A percentile compares a stretch with the other conserved stretches of the same genome.
Evolutionary conservation across 208 protist species (phyloP).

Genomic region (Leishmania aethiopica): DNA sequence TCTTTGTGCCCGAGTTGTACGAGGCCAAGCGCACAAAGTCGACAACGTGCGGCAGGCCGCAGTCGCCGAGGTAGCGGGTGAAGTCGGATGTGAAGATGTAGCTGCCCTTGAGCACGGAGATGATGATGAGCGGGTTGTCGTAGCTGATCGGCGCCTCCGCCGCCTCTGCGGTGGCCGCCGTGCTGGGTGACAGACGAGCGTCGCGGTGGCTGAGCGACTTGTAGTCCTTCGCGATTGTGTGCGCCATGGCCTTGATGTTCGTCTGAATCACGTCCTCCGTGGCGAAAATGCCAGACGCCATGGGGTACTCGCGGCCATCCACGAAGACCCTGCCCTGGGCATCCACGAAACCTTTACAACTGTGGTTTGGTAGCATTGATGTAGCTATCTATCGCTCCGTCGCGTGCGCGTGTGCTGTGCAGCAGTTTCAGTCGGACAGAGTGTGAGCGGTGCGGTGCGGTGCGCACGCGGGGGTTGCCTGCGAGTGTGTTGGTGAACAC

Average conservation of each 20-base stretch:
- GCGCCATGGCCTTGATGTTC: slow-evolving; percentile 53
- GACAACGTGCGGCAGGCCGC: slow-evolving; percentile 69
- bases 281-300: slow-evolving; percentile 71
- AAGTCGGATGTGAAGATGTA: slow-evolving; percentile 93
- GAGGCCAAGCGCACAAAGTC: slow-evolving; percentile 87
- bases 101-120: slow-evolving; percentile 91
- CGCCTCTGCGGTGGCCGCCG: not conserved
- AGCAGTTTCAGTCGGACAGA: not conserved
- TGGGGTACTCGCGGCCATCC: slow-evolving; percentile 78
- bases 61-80: slow-evolving; percentile 77
- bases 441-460: not conserved
- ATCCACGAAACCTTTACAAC: slow-evolving; percentile 34
- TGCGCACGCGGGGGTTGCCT: not conserved
- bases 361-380: slow-evolving; percentile 26
- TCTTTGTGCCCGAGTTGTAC: slow-evolving; percentile 73
- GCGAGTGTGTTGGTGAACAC: not conserved
- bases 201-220: slow-evolving; percentile 52
- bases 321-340: slow-evolving; percentile 63
- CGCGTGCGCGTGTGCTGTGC: not conserved
- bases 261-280: slow-evolving; percentile 74
- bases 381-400: not conserved
- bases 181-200: slow-evolving; percentile 17
- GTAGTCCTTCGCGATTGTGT: slow-evolving; percentile 74
- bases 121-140: slow-evolving; percentile 84
- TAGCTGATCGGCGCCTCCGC: slow-evolving; percentile 57